A percentile compares a stretch with the other conserved stretches of the same genome.
These are phyloP conservation scores for Pseudocercospora fijiensis DNA, from an alignment of 2,329 filamentous ascomycete genomes.

Conservation along the genomic window DNA sequence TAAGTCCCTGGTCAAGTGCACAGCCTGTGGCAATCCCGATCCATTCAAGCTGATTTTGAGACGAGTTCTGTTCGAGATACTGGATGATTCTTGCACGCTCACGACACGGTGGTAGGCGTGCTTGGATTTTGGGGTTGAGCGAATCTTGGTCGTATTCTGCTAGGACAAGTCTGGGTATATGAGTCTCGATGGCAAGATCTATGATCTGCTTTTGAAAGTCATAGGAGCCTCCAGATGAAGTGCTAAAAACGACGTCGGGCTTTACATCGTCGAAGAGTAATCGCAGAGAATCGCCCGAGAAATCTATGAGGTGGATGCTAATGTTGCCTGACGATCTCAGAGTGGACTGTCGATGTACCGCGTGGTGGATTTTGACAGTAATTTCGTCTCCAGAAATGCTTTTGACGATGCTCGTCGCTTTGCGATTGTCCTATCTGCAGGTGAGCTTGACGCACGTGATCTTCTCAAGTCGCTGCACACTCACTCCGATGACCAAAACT, in stretches of 20 bases:
- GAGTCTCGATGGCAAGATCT: constrained; percentile 24
- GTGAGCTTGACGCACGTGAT: constrained; percentile 4
- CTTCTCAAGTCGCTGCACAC: constrained; percentile 1
- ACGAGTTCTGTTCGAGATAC: constrained; percentile 29
- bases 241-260: constrained; percentile 34
- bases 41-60: constrained; percentile 34
- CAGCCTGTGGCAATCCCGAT: constrained; percentile 39
- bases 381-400: constrained; percentile 2
- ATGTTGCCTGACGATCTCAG: neutral
- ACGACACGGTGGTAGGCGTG: constrained; percentile 34
- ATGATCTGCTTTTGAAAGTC: constrained; percentile 31
- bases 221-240: constrained; percentile 28
- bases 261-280: constrained; percentile 23
- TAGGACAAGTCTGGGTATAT: constrained; percentile 28
- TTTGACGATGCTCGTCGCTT: constrained; percentile 21
- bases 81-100: constrained; percentile 36
- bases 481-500: constrained; percentile 26
- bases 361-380: constrained; percentile 20
- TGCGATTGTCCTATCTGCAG: constrained; percentile 24
- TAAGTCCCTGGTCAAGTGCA: constrained; percentile 37
- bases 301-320: constrained; percentile 33
- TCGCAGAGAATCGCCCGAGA: constrained; percentile 35
- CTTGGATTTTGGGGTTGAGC: constrained; percentile 36
- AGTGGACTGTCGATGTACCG: constrained; percentile 10
- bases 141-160: constrained; percentile 33